Conservation (phyloP, 805 yeast species). For the Starmera caribaea region DNA sequence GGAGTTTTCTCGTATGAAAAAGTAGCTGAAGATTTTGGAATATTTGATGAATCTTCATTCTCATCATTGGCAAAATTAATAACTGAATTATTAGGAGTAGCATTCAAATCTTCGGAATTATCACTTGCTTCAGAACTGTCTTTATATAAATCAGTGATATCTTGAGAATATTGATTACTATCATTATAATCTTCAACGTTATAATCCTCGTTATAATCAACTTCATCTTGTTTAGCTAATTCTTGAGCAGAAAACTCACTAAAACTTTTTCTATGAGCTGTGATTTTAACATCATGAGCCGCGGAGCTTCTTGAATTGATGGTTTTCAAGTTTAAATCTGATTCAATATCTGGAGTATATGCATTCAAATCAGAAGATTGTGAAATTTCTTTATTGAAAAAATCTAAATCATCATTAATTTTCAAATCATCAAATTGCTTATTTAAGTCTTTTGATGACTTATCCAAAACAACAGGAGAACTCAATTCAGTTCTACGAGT, state of each 20-base stretch:
- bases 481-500: too few relatives aligned
- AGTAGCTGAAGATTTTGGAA: neutral
- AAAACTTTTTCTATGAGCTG: slow-evolving; percentile 21
- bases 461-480: too few relatives aligned
- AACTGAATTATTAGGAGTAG: too few relatives aligned
- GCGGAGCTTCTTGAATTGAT: neutral
- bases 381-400: too few relatives aligned
- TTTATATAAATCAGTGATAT: slow-evolving; percentile 15
- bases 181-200: slow-evolving; percentile 15
- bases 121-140: slow-evolving; percentile 3
- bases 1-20: too few relatives aligned
- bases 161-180: slow-evolving; percentile 18
- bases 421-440: too few relatives aligned
- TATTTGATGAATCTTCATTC: neutral
- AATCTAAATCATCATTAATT: too few relatives aligned
- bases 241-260: slow-evolving; percentile 12
- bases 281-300: slow-evolving; percentile 20
- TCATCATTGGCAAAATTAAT: neutral
- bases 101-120: too few relatives aligned
- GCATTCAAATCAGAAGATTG: too few relatives aligned
- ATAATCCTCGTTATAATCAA: neutral
- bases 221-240: slow-evolving; percentile 4
- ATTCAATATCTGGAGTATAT: too few relatives aligned
- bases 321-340: too few relatives aligned
- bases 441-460: too few relatives aligned